Evolutionary conservation across 164 flowering plant species (phyloP).

Genomic region (Chimonanthus praecox): DNA sequence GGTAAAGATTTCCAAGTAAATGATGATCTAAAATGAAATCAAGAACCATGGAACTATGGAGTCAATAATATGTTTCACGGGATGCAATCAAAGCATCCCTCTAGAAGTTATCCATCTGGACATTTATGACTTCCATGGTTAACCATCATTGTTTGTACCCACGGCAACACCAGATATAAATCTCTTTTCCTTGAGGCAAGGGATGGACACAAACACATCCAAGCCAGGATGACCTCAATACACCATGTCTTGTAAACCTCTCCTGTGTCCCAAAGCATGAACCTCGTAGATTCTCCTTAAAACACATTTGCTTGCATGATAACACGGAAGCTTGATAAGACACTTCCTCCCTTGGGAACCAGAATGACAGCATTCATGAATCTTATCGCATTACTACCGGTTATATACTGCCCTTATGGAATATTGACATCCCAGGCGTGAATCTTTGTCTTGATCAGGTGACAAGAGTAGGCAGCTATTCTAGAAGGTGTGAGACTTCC

Average conservation of each 20-base stretch:
- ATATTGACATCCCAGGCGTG: neutral
- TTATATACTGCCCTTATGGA: neutral
- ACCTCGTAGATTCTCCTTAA: constrained; percentile 9
- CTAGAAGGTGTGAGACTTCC: neutral
- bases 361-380: neutral
- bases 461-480: neutral
- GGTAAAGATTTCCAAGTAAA: constrained; percentile 8
- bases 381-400: neutral
- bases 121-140: constrained; percentile 11
- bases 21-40: constrained; percentile 8
- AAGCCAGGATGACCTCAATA: constrained; percentile 2
- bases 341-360: neutral
- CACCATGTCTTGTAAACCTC: constrained; percentile 4
- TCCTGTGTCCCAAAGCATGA: constrained; percentile 1
- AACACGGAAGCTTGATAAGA: neutral
- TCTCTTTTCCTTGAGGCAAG: constrained; percentile 3
- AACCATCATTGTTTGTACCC: constrained; percentile 15
- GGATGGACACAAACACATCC: constrained; percentile 6
- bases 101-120: constrained; percentile 14
- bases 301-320: constrained; percentile 14
- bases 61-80: neutral
- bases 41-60: constrained; percentile 2
- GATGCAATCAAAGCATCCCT: constrained; percentile 15
- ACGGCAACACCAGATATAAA: constrained; percentile 9
- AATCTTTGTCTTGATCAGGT: neutral